phyloP scores from a whole-genome alignment of 1,284 basidiomycete species.

The Hymenochaete sp. region DNA sequence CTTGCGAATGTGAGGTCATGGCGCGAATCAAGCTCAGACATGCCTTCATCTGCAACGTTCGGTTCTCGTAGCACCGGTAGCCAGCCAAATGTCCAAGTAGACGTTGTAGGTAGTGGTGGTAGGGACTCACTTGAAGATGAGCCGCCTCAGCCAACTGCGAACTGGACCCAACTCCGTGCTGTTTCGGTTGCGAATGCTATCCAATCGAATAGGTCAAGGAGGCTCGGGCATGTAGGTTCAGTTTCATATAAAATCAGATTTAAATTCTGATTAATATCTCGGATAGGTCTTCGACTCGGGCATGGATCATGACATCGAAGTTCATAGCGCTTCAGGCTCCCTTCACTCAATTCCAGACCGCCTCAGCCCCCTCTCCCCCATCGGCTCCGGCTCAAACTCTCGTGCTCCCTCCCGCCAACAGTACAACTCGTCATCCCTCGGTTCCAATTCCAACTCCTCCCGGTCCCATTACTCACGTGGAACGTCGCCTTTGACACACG shows the following conservation, averaged over 20 bases:
- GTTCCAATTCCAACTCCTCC: slow-evolving; percentile 12
- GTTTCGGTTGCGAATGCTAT: slow-evolving; percentile 10
- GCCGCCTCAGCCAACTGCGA: slow-evolving; percentile 11
- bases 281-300: neutral
- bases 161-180: slow-evolving; percentile 15
- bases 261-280: neutral
- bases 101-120: slow-evolving; percentile 7
- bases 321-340: slow-evolving; percentile 9
- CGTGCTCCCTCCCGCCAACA: slow-evolving; percentile 14
- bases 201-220: slow-evolving; percentile 10
- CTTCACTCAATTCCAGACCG: slow-evolving; percentile 16
- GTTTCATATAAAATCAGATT: neutral
- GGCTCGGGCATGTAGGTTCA: slow-evolving; percentile 12
- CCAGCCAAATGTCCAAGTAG: slow-evolving; percentile 5
- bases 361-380: slow-evolving; percentile 14
- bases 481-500: neutral
- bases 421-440: slow-evolving; percentile 14
- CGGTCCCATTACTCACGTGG: slow-evolving; percentile 7
- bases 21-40: slow-evolving; percentile 17
- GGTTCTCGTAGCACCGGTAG: slow-evolving; percentile 8
- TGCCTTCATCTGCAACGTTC: slow-evolving; percentile 16
- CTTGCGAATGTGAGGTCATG: slow-evolving; percentile 14
- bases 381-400: slow-evolving; percentile 14
- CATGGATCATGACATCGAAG: slow-evolving; percentile 7
- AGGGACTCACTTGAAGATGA: slow-evolving; percentile 17